phyloP scores from a whole-genome alignment of 805 yeast genomes.

The Hanseniaspora jakobsenii region DNA sequence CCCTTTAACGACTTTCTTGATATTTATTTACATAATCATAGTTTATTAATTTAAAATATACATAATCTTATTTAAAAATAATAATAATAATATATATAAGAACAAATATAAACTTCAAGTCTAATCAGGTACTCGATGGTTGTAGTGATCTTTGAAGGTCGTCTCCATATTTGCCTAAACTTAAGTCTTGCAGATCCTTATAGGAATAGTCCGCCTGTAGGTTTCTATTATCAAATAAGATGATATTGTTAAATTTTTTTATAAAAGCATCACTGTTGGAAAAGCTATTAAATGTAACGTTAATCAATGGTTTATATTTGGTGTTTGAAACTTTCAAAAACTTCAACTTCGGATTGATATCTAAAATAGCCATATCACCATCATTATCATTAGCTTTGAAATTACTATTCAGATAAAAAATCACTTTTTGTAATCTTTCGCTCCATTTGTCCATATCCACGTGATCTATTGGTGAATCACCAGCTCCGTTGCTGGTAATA shows the following conservation, averaged over 20 bases:
- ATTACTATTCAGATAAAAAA: too few relatives aligned
- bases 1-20: too few relatives aligned
- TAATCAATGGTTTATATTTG: constrained; percentile 51
- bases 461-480: too few relatives aligned
- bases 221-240: constrained; percentile 53
- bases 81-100: too few relatives aligned
- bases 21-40: too few relatives aligned
- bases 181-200: constrained; percentile 41
- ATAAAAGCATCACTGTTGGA: constrained; percentile 63
- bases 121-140: too few relatives aligned
- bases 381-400: constrained; percentile 52
- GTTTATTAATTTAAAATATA: too few relatives aligned
- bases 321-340: constrained; percentile 31
- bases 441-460: too few relatives aligned
- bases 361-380: constrained; percentile 41
- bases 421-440: constrained; percentile 40
- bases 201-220: constrained; percentile 57
- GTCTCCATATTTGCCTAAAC: constrained; percentile 58
- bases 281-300: constrained; percentile 51
- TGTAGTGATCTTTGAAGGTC: constrained; percentile 59
- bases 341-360: constrained; percentile 25
- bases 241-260: constrained; percentile 47
- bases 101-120: too few relatives aligned
- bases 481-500: too few relatives aligned
- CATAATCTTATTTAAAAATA: too few relatives aligned